Evolutionary conservation across 495 filamentous ascomycete genomes (phyloP).

Genomic region (Endocarpon pusillum): DNA sequence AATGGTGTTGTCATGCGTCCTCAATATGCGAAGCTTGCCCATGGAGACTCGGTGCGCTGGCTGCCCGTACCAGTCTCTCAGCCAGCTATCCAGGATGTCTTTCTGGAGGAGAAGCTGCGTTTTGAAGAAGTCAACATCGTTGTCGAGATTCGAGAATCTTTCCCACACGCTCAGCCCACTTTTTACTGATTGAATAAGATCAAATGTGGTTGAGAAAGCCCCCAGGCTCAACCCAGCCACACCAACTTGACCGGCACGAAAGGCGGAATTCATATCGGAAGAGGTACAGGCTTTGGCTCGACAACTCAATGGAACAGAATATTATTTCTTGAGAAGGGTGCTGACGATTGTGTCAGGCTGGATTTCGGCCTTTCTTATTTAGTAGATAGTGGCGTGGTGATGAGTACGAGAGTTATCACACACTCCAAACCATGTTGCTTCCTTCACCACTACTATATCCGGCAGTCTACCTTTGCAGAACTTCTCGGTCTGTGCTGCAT

Average conservation of each 20-base stretch:
- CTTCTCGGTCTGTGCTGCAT: too few species aligned
- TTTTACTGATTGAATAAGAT: background rate
- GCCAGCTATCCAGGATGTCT: background rate
- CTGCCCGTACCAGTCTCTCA: background rate
- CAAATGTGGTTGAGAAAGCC: background rate
- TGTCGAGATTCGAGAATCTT: background rate
- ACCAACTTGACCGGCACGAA: background rate
- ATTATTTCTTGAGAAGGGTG: too few species aligned
- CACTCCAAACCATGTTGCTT: too few species aligned
- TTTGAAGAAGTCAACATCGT: background rate
- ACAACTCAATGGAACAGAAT: too few species aligned
- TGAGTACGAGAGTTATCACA: too few species aligned
- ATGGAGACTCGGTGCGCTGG: background rate
- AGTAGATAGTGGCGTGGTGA: too few species aligned
- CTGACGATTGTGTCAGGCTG: too few species aligned
- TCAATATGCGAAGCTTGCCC: background rate
- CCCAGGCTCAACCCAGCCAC: background rate
- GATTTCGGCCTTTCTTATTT: too few species aligned
- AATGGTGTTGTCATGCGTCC: background rate
- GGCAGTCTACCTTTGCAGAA: too few species aligned
- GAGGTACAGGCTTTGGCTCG: too few species aligned
- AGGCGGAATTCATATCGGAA: too few species aligned
- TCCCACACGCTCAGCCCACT: background rate
- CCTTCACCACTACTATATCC: too few species aligned
- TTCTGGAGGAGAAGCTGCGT: background rate